These are phyloP conservation scores for Penicillium sp. DNA, from an alignment of 2,329 filamentous ascomycete genomes.

Conservation along the genomic window DNA sequence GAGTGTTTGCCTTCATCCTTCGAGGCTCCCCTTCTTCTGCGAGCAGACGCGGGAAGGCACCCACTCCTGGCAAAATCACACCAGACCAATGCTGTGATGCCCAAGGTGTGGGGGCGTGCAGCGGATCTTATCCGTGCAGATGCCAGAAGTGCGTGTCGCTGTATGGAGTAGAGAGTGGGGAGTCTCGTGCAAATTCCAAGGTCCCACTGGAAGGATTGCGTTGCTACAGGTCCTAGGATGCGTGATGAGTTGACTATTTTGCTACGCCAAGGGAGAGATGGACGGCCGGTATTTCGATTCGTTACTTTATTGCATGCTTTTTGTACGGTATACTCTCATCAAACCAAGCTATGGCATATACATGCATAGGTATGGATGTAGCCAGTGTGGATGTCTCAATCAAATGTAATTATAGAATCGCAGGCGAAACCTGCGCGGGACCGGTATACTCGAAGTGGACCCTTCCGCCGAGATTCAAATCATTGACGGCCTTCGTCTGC, in stretches of 20 bases:
- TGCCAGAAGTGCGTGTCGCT: neutral
- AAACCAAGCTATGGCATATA: too few relatives aligned
- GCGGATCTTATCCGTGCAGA: neutral
- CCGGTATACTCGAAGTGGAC: neutral
- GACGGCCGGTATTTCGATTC: neutral
- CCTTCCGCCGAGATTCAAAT: neutral
- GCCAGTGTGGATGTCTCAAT: neutral
- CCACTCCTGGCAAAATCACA: conserved; percentile 12
- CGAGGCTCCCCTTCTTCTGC: neutral
- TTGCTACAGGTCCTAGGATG: neutral
- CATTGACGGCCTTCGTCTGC: neutral
- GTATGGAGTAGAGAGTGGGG: neutral
- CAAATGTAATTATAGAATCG: neutral
- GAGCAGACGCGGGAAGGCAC: neutral
- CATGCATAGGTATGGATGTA: too few relatives aligned
- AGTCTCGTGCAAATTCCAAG: neutral
- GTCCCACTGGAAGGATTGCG: neutral
- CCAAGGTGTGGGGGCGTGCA: neutral
- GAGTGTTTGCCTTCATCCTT: conserved; percentile 3
- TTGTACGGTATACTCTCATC: too few relatives aligned
- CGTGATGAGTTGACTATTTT: neutral
- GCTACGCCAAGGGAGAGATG: neutral
- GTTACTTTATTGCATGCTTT: neutral
- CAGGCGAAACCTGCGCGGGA: neutral
- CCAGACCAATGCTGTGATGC: conserved; percentile 16